phyloP scores from a whole-genome alignment of 1,139 yeast genomes.

The Geotrichum klebahnii region DNA sequence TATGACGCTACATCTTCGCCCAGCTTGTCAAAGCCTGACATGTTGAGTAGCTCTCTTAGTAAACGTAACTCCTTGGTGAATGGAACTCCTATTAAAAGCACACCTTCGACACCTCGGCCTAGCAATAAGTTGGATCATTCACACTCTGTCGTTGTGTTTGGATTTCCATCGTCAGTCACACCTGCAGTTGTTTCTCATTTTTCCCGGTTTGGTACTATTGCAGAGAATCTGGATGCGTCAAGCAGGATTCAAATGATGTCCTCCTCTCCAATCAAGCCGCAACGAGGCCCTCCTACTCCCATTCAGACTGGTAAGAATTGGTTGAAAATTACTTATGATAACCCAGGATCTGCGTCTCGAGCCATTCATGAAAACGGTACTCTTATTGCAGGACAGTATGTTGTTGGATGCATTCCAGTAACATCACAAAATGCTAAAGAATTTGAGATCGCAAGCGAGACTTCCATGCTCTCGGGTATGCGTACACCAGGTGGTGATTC shows the following conservation, averaged over 20 bases:
- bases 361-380: constrained; percentile 81
- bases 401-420: constrained; percentile 72
- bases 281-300: constrained; percentile 42
- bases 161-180: constrained; percentile 76
- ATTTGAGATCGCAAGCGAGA: constrained; percentile 28
- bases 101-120: constrained; percentile 12
- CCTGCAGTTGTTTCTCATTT: constrained; percentile 68
- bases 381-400: constrained; percentile 58
- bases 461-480: constrained; percentile 19
- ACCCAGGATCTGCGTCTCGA: constrained; percentile 69
- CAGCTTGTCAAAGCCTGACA: too few species aligned
- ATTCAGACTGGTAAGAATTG: constrained; percentile 82
- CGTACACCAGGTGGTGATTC: constrained; percentile 9
- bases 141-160: constrained; percentile 75
- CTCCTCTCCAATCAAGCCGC: constrained; percentile 21
- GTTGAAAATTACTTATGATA: constrained; percentile 81
- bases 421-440: constrained; percentile 38
- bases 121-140: constrained; percentile 18
- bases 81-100: constrained; percentile 12
- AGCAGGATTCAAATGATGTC: constrained; percentile 18
- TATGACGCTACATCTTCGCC: constrained; percentile 29
- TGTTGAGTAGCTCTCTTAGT: too few species aligned
- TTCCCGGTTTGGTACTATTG: constrained; percentile 70
- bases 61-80: constrained; percentile 21
- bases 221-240: constrained; percentile 61